Conservation (phyloP, 2,329 filamentous ascomycete species). For the Phialemonium atrogriseum region DNA sequence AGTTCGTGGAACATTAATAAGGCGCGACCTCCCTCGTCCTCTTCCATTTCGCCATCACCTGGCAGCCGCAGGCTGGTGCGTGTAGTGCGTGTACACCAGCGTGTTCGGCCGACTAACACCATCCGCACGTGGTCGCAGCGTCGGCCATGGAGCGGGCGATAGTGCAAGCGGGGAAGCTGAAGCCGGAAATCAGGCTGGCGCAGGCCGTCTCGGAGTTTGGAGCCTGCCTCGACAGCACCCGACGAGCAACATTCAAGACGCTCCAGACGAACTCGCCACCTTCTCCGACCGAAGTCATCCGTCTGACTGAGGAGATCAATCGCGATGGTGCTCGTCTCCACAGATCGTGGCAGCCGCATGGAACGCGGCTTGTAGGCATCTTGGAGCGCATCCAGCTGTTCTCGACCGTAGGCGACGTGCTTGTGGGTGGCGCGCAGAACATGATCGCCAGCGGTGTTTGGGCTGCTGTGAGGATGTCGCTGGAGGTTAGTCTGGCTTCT, state of each 20-base stretch:
- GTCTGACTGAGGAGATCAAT: constrained; percentile 10
- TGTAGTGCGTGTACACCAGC: too few relatives aligned
- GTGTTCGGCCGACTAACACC: too few relatives aligned
- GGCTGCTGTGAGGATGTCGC: constrained; percentile 6
- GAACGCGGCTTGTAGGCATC: constrained; percentile 5
- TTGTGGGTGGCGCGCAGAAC: constrained; percentile 7
- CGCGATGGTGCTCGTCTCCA: constrained; percentile 7
- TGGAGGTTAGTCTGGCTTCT: constrained; percentile 6
- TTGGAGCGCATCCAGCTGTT: constrained; percentile 7
- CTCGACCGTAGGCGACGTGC: constrained; percentile 5
- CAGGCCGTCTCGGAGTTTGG: constrained; percentile 7
- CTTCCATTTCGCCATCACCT: too few relatives aligned
- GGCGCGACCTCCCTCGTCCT: too few relatives aligned
- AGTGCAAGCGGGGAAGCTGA: constrained; percentile 3
- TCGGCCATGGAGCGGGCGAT: constrained; percentile 3
- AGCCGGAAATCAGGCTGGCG: constrained; percentile 6
- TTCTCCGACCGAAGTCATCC: constrained; percentile 4
- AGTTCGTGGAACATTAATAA: too few relatives aligned
- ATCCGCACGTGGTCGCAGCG: too few relatives aligned
- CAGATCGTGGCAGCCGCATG: constrained; percentile 3
- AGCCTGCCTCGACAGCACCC: constrained; percentile 1
- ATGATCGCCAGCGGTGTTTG: constrained; percentile 10
- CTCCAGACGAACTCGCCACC: constrained; percentile 4
- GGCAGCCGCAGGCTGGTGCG: too few relatives aligned
- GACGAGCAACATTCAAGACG: constrained; percentile 2